Evolutionary conservation across 2,329 filamentous ascomycete species (phyloP), one percentile per base, ranked within the genome.

Genomic region (Cytospora mali): DNA sequence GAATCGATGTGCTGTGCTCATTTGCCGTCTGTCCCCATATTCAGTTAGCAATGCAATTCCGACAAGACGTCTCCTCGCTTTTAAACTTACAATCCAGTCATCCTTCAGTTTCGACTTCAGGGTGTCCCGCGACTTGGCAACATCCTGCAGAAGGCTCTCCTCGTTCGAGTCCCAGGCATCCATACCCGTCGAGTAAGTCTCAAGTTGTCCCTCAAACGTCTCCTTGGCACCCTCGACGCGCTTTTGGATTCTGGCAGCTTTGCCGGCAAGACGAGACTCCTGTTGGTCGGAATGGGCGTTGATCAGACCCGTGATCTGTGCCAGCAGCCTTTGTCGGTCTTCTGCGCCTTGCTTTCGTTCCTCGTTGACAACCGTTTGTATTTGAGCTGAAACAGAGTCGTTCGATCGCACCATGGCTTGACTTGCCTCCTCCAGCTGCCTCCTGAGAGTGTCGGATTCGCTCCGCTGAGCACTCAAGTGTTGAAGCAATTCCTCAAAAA

Each of bases 31-130:
- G 67, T 33, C 11, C 27, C n/a, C 9, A 0, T 16, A 23, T 10
- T 49, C 14, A 25, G 66, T 76, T 67, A 75, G 73, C 62, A 64
- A 35, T 14, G n/a, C 11, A 3, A 46, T 18, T 16, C 10, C 18
- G 46, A n/a, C 4, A 51, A n/a, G 29, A 46, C 71, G 77, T 72
- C 75, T 80, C 79, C 66, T 77, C 82, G 85, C 68, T 85, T 84
- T 46, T 78, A 75, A 55, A 78, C 87, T 80, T 80, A 90, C 87
- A 65, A 85, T 87, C 89, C 93, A 97, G 73, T 97, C 93, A 61
- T 91, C 86, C 76, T 95, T 90, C 73, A 98, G 84, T 77, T 88
- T 93, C 4, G 80, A 84, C 80, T 95, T 96, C 69, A 98, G 79
- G 28, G 81, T 83, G 64, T 97, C 92, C 59, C 90, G 84, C 16